Evolutionary conservation across 2,329 filamentous ascomycete genomes (phyloP).

Genomic region (Mycosphaerella arachidis): DNA sequence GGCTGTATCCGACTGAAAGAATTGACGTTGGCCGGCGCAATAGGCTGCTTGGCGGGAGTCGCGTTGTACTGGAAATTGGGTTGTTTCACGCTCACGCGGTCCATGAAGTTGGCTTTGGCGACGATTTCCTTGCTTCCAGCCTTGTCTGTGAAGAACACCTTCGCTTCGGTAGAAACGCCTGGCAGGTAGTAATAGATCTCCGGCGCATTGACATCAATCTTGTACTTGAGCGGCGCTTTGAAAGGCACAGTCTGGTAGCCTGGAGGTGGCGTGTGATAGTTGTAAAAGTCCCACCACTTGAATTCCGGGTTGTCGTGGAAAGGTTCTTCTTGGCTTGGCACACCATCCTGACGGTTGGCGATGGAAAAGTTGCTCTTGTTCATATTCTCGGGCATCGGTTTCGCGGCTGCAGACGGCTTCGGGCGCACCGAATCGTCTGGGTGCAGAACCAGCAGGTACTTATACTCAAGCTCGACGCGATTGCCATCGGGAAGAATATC

Average conservation of each 20-base stretch:
- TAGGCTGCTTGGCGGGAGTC: constrained; percentile 18
- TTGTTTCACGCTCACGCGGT: constrained; percentile 52
- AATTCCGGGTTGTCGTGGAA: constrained; percentile 45
- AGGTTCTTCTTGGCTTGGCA: constrained; percentile 44
- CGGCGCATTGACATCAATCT: constrained; percentile 66
- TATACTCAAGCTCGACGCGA: constrained; percentile 75
- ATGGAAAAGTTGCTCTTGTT: constrained; percentile 45
- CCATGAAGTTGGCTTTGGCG: constrained; percentile 68
- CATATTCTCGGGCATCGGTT: constrained; percentile 58
- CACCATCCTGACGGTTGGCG: constrained; percentile 47
- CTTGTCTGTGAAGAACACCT: constrained; percentile 85
- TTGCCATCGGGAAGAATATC: constrained; percentile 80
- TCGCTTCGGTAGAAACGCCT: constrained; percentile 79
- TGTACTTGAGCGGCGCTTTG: constrained; percentile 50
- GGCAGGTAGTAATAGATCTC: constrained; percentile 88
- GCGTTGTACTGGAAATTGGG: constrained; percentile 21
- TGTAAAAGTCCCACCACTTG: constrained; percentile 66
- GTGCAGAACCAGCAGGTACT: constrained; percentile 72
- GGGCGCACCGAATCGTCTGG: constrained; percentile 65
- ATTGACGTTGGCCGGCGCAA: constrained; percentile 21
- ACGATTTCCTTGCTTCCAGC: constrained; percentile 56
- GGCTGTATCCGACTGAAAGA: constrained; percentile 17
- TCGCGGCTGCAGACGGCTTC: constrained; percentile 69
- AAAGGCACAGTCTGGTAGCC: constrained; percentile 40
- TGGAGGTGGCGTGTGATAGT: constrained; percentile 38